phyloP scores from a whole-genome alignment of 2,329 filamentous ascomycete genomes.

The Paraconiothyrium sp. region DNA sequence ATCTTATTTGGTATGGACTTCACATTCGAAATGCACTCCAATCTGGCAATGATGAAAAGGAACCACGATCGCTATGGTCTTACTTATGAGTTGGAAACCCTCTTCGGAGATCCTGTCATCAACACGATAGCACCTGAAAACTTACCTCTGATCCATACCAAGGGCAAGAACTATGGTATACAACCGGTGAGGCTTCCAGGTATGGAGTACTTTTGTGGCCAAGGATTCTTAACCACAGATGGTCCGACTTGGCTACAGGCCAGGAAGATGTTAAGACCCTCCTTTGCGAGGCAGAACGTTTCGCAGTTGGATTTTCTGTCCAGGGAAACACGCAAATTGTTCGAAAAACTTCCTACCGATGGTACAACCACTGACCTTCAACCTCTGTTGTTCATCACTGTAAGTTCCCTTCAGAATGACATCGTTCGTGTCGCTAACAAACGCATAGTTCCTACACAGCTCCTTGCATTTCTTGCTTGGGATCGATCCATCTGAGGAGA shows the following conservation, averaged over 20 bases:
- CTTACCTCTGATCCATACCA: background rate
- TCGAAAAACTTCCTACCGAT: constrained; percentile 65
- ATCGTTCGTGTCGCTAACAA: background rate
- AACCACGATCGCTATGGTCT: constrained; percentile 6
- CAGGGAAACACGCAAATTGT: constrained; percentile 62
- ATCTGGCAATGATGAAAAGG: constrained; percentile 7
- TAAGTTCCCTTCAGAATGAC: constrained; percentile 11
- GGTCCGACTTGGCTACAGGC: constrained; percentile 39
- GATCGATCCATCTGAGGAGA: constrained; percentile 1
- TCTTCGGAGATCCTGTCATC: constrained; percentile 5
- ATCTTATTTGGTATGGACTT: constrained; percentile 15
- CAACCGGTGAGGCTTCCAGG: background rate
- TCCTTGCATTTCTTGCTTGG: constrained; percentile 13
- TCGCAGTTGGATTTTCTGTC: constrained; percentile 64
- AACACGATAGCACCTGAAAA: background rate
- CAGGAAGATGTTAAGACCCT: constrained; percentile 57
- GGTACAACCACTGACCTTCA: constrained; percentile 35
- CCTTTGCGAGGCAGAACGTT: constrained; percentile 59
- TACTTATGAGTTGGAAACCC: constrained; percentile 6
- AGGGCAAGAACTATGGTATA: constrained; percentile 2
- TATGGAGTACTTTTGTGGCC: constrained; percentile 26
- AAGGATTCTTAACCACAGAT: constrained; percentile 52
- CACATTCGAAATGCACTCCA: background rate
- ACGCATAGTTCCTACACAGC: background rate
- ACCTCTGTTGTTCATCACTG: constrained; percentile 25